Evolutionary conservation across 2,329 filamentous ascomycete genomes (phyloP).

Genomic region (Aspergillus udagawae): DNA sequence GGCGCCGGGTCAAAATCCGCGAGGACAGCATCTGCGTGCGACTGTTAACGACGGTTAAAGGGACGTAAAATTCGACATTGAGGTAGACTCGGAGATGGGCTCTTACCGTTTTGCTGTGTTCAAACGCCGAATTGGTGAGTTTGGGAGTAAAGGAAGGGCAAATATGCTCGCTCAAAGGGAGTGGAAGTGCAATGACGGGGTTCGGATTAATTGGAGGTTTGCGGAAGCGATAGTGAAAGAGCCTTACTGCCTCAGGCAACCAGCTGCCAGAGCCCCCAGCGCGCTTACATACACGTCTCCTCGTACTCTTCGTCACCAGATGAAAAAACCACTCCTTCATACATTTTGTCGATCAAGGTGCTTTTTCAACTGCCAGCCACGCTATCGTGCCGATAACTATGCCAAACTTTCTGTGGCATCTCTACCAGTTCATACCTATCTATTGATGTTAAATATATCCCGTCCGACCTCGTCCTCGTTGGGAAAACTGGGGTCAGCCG

Average conservation of each 20-base stretch:
- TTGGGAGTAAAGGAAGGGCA: conserved; percentile 13
- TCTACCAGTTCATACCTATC: conserved; percentile 30
- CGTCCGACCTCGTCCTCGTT: conserved; percentile 36
- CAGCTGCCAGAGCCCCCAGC: conserved; percentile 17
- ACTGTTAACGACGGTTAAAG: conserved; percentile 19
- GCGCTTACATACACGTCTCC: conserved; percentile 30
- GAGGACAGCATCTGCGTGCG: conserved; percentile 42
- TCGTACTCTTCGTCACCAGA: conserved; percentile 24
- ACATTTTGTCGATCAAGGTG: conserved; percentile 28
- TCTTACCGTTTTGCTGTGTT: conserved; percentile 26
- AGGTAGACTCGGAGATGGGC: neutral
- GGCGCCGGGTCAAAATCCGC: conserved; percentile 41
- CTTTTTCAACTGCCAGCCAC: conserved; percentile 36
- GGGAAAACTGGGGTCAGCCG: conserved; percentile 45
- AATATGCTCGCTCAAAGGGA: conserved; percentile 21
- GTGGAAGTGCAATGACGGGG: conserved; percentile 16
- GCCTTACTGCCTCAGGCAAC: conserved; percentile 16
- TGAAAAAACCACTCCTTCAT: conserved; percentile 41
- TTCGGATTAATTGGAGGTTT: conserved; percentile 29
- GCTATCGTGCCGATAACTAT: conserved; percentile 41
- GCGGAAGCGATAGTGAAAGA: conserved; percentile 9
- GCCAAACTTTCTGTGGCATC: conserved; percentile 39
- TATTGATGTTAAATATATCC: conserved; percentile 38
- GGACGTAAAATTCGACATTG: neutral
- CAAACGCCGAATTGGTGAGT: conserved; percentile 3